Evolutionary conservation across 441 rosid species (phyloP).

Genomic region (Eruca vesicaria): DNA sequence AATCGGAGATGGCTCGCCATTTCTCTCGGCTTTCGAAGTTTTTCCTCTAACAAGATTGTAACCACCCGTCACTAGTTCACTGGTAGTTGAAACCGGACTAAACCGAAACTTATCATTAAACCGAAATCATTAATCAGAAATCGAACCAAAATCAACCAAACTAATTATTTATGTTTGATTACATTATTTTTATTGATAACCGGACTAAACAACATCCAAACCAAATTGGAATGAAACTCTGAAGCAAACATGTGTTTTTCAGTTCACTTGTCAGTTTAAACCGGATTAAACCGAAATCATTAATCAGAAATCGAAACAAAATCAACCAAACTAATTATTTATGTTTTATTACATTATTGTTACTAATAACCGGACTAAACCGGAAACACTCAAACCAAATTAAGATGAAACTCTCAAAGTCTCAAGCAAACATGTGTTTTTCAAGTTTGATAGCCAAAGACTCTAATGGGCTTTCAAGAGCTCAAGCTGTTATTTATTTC

Average conservation of each 20-base stretch:
- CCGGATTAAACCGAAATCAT: not conserved
- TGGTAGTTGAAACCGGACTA: not conserved
- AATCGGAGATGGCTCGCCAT: slow-evolving; percentile 38
- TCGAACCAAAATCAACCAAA: not conserved
- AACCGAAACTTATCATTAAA: no score
- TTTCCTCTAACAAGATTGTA: not conserved
- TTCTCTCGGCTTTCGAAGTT: not conserved
- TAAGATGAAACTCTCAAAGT: not conserved
- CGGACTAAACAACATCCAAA: not conserved
- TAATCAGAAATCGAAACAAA: not conserved
- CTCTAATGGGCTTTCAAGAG: not conserved
- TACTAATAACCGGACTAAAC: not conserved
- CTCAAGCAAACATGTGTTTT: not conserved
- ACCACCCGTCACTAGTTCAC: not conserved
- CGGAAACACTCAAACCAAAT: not conserved
- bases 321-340: not conserved
- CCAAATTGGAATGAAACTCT: not conserved
- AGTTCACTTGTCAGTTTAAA: not conserved
- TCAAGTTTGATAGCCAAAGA: not conserved
- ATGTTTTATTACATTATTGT: not conserved
- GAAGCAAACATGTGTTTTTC: not conserved
- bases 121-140: not conserved
- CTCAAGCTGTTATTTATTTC: not conserved
- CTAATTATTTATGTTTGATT: not conserved
- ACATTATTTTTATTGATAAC: not conserved